These are phyloP conservation scores for Agastache rugosa DNA, from an alignment of 257 asterid species.

Conservation along the genomic window DNA sequence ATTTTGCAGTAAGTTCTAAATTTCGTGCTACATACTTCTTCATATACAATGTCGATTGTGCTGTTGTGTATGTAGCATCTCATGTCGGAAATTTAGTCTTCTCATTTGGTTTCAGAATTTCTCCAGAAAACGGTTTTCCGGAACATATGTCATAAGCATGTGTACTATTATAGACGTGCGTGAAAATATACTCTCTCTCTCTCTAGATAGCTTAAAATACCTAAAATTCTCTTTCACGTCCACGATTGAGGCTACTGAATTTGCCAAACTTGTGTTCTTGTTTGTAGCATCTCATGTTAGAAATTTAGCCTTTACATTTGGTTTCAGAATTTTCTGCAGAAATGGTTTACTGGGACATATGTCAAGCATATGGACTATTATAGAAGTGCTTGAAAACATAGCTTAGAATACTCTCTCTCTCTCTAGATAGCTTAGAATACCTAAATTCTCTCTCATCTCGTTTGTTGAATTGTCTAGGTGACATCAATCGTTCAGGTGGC, in stretches of 20 bases:
- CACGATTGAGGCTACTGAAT: constrained; percentile 10
- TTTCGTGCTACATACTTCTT: background rate
- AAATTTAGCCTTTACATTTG: background rate
- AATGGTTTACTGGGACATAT: background rate
- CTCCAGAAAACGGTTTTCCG: background rate
- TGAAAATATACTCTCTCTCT: background rate
- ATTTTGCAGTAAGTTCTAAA: constrained; percentile 81
- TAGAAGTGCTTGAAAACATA: background rate
- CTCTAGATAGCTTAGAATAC: background rate
- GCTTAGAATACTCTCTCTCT: background rate
- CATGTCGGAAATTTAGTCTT: background rate
- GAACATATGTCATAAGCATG: background rate
- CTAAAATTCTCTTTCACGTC: background rate
- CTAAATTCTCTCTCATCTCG: background rate
- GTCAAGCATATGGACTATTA: background rate
- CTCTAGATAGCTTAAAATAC: background rate
- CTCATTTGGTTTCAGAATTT: background rate
- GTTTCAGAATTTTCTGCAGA: background rate
- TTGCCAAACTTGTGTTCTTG: background rate
- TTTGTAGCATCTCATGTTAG: background rate
- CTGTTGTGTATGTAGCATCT: background rate
- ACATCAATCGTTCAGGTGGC: constrained; percentile 75
- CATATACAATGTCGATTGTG: background rate
- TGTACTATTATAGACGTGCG: background rate
- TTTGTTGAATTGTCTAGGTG: constrained; percentile 47